A percentile compares a stretch with the other conserved stretches of the same genome.
These are phyloP conservation scores for Coelastrella sp. DNA, from an alignment of 139 green algal genomes.

Conservation along the genomic window DNA sequence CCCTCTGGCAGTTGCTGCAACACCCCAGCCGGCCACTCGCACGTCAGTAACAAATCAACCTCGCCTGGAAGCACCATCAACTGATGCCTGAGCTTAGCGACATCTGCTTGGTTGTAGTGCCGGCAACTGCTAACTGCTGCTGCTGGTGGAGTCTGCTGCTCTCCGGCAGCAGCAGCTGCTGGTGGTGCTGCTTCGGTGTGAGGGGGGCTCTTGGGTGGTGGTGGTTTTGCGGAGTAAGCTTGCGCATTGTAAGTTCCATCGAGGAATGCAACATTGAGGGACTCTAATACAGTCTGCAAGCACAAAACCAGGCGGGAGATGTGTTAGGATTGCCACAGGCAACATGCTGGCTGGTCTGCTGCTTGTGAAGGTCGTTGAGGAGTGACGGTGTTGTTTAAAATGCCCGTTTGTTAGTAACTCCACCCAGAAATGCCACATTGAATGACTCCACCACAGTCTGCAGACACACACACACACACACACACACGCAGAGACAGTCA, in stretches of 20 bases:
- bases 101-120: constrained; percentile 76
- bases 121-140: background rate
- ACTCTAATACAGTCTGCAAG: constrained; percentile 62
- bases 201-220: background rate
- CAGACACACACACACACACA: no score
- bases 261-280: constrained; percentile 85
- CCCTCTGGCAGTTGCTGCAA: constrained; percentile 37
- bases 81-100: constrained; percentile 67
- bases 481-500: no score
- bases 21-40: constrained; percentile 83
- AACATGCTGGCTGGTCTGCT: no score
- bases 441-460: no score
- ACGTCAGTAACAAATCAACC: constrained; percentile 90
- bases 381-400: no score
- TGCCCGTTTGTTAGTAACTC: no score
- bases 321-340: no score
- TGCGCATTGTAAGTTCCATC: constrained; percentile 79
- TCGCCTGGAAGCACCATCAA: constrained; percentile 74
- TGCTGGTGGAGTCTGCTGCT: background rate
- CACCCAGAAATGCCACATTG: no score
- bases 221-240: constrained; percentile 49
- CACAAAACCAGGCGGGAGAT: background rate
- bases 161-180: background rate
- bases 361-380: no score
- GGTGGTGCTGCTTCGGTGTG: background rate